Evolutionary conservation across 164 flowering plant species (phyloP), one percentile per base, ranked within the genome.

Genomic region (Brasenia schreberi): DNA sequence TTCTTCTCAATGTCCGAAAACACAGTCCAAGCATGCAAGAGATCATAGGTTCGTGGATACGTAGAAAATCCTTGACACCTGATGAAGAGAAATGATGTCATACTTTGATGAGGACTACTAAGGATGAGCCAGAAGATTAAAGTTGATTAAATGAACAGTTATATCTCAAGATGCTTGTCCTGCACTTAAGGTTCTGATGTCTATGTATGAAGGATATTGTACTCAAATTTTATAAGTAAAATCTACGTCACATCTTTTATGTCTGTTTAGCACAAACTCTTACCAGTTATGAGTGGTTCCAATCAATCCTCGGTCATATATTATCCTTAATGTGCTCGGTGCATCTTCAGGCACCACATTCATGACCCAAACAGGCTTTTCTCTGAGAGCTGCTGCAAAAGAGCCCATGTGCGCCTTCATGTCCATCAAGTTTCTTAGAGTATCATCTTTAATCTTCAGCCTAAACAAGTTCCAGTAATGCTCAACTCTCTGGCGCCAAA

Each of bases 51-150:
- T 44, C 92, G 69, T 5, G 97, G 97, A 70, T 90, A 88, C 5
- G 88, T 88, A 12, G 95, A 90, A 81, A 72, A 90, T 65, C 92
- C 83, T 75, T 88, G 92, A 70, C 95, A 88, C 97, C 97, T 90
- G 79, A 65, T 59, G 68, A 49, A 49, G 39, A 33, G 39, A 33
- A 33, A 33, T 33, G 39, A 33, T 1, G 39, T 33, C 39, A 33
- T 33, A 33, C 39, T 33, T 33, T 33, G 39, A 33, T 33, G 39
- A 33, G 39, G 39, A 33, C 39, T 3, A 33, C 4, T 33, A 33
- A 33, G 39, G 39, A 33, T 33, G 39, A 33, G 39, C 39, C 39
- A 33, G 39, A 33, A 33, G 39, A 33, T 33, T 33, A 33, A 33
- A 33, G 39, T 33, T 33, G 39, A 33, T 33, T 33, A 33, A 33